Conservation (phyloP, 2,329 filamentous ascomycete genomes). For the Diaporthe ampelina region DNA sequence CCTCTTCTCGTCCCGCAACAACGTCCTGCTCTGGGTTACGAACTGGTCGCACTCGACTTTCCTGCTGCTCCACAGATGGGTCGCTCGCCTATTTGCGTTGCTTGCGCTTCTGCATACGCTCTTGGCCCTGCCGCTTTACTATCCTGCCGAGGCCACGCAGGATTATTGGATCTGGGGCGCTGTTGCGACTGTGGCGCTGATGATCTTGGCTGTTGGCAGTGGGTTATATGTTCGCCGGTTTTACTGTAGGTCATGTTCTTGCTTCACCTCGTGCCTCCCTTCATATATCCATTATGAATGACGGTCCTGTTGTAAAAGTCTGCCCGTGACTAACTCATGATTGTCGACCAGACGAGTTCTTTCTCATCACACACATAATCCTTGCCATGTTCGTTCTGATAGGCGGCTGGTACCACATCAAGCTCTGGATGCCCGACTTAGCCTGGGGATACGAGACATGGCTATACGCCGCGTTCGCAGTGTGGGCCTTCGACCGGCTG, state of each 20-base stretch:
- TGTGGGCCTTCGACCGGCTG: background rate
- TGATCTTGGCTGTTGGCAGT: background rate
- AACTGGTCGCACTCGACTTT: background rate
- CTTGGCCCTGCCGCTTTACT: background rate
- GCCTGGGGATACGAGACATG: background rate
- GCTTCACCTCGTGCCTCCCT: too few relatives aligned
- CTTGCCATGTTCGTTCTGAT: background rate
- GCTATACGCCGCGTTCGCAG: background rate
- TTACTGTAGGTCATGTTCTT: background rate
- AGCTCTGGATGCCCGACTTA: background rate
- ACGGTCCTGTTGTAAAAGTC: too few relatives aligned
- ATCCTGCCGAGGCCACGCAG: background rate
- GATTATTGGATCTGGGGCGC: background rate
- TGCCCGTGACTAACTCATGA: too few relatives aligned
- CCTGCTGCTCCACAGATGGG: background rate
- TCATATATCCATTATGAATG: too few relatives aligned
- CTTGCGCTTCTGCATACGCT: background rate
- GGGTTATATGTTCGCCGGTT: background rate
- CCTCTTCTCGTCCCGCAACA: background rate
- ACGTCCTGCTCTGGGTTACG: background rate
- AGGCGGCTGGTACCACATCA: background rate
- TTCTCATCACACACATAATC: background rate
- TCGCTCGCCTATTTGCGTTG: background rate
- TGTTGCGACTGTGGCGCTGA: background rate
- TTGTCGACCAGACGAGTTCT: too few relatives aligned